These are phyloP conservation scores for Jatropha multifida DNA, from an alignment of 441 rosid species.

Conservation along the genomic window DNA sequence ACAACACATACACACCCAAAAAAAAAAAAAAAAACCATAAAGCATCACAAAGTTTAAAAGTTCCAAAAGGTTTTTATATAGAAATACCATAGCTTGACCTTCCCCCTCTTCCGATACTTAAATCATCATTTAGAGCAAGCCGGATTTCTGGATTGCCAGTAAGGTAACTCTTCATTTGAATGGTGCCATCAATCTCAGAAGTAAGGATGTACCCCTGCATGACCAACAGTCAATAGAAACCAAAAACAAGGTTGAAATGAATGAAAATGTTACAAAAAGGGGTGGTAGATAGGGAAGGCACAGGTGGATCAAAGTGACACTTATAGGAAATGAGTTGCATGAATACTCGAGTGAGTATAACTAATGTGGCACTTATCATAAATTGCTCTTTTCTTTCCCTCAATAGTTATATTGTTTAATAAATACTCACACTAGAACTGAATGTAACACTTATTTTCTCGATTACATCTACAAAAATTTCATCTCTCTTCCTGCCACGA, in stretches of 20 bases:
- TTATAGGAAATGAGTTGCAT: neutral
- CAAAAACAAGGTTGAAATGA: neutral
- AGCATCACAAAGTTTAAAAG: neutral
- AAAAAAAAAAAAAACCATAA: neutral
- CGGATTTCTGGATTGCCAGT: constrained; percentile 85
- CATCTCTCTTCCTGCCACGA: constrained; percentile 81
- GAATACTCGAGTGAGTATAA: neutral
- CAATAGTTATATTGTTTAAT: neutral
- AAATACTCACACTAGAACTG: constrained; percentile 78
- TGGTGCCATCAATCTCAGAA: constrained; percentile 93
- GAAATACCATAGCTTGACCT: constrained; percentile 66
- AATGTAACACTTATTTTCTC: constrained; percentile 93
- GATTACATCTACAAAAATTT: constrained; percentile 87
- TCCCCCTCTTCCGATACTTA: constrained; percentile 72
- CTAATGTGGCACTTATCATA: neutral
- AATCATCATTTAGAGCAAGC: constrained; percentile 77
- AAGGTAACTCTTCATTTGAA: constrained; percentile 94
- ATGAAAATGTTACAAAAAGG: neutral
- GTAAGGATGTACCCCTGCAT: constrained; percentile 82
- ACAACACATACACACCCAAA: neutral
- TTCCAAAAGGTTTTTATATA: neutral
- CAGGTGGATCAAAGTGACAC: too few relatives aligned
- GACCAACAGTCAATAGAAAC: constrained; percentile 1
- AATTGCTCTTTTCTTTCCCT: neutral
- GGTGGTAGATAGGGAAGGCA: too few relatives aligned